These are phyloP conservation scores for Lotus japonicus DNA, from an alignment of 306 rosid species.

Conservation along the genomic window DNA sequence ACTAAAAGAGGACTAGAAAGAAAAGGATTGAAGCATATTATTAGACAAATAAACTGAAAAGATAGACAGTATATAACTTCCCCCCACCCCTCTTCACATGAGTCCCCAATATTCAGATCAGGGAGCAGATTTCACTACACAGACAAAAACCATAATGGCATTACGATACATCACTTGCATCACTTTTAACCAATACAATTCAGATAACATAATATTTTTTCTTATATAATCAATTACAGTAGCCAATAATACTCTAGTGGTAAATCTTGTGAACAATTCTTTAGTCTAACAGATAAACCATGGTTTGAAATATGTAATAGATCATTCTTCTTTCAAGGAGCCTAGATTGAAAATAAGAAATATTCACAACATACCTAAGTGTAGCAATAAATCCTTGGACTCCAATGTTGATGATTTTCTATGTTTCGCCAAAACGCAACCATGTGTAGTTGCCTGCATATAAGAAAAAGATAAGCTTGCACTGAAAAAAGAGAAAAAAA, in stretches of 20 bases:
- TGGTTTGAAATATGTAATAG: slow-evolving; percentile 4
- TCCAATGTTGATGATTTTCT: slow-evolving; percentile 89
- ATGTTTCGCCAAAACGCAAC: slow-evolving; percentile 95
- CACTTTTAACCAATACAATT: neutral
- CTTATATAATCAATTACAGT: slow-evolving; percentile 5
- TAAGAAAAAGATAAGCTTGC: slow-evolving; percentile 14
- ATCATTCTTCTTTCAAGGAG: neutral
- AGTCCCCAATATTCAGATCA: neutral
- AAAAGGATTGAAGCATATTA: neutral
- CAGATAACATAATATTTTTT: neutral
- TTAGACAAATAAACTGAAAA: neutral
- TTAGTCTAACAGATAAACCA: neutral
- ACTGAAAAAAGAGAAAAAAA: neutral
- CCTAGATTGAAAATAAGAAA: slow-evolving; percentile 5
- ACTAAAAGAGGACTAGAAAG: neutral
- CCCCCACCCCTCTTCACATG: neutral
- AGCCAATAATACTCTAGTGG: slow-evolving; percentile 7
- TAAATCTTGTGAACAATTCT: neutral
- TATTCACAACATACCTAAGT: slow-evolving; percentile 61
- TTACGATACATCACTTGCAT: neutral
- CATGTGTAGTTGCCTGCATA: slow-evolving; percentile 67
- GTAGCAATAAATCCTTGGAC: slow-evolving; percentile 89
- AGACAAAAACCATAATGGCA: neutral
- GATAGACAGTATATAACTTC: neutral
- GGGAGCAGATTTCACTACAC: neutral